Evolutionary conservation across 2,329 filamentous ascomycete genomes (phyloP).

Genomic region (Neofusicoccum laricinum): DNA sequence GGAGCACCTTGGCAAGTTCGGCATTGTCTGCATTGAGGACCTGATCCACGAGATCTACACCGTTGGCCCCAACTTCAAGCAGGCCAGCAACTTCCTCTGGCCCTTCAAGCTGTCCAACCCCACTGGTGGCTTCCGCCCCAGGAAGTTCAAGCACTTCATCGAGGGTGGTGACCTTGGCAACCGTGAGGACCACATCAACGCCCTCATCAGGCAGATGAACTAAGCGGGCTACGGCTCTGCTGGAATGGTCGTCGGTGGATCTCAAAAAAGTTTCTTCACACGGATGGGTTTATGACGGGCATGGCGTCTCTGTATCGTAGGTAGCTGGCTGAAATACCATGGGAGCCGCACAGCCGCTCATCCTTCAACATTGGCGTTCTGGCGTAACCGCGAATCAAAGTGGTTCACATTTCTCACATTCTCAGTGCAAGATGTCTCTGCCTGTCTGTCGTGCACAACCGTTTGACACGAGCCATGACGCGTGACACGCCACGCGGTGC

Average conservation of each 20-base stretch:
- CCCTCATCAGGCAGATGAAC: slow-evolving; percentile 97
- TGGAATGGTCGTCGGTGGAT: background rate
- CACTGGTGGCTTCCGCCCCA: slow-evolving; percentile 88
- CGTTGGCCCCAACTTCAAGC: slow-evolving; percentile 97
- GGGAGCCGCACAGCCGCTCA: slow-evolving; percentile 18
- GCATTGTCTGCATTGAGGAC: slow-evolving; percentile 99
- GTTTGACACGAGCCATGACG: background rate
- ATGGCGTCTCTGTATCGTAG: slow-evolving; percentile 17
- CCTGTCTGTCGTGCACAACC: background rate
- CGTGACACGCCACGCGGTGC: background rate
- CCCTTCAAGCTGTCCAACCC: slow-evolving; percentile 99
- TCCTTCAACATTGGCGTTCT: slow-evolving; percentile 15
- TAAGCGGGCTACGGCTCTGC: slow-evolving; percentile 46
- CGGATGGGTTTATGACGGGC: slow-evolving; percentile 19
- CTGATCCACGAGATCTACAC: slow-evolving; percentile 99
- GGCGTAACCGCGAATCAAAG: slow-evolving; percentile 15
- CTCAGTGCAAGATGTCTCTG: background rate
- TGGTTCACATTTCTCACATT: slow-evolving; percentile 2
- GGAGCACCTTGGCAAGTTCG: slow-evolving; percentile 94
- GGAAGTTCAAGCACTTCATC: slow-evolving; percentile 99
- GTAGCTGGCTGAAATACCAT: slow-evolving; percentile 20
- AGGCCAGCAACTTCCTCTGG: slow-evolving; percentile 99
- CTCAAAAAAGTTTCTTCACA: slow-evolving; percentile 12
- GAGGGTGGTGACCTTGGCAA: slow-evolving; percentile 98
- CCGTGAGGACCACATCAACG: slow-evolving; percentile 98